A percentile compares a stretch with the other conserved stretches of the same genome.
Evolutionary conservation across 2,329 filamentous ascomycete genomes (phyloP).

Genomic region (Xylariaceae sp.): DNA sequence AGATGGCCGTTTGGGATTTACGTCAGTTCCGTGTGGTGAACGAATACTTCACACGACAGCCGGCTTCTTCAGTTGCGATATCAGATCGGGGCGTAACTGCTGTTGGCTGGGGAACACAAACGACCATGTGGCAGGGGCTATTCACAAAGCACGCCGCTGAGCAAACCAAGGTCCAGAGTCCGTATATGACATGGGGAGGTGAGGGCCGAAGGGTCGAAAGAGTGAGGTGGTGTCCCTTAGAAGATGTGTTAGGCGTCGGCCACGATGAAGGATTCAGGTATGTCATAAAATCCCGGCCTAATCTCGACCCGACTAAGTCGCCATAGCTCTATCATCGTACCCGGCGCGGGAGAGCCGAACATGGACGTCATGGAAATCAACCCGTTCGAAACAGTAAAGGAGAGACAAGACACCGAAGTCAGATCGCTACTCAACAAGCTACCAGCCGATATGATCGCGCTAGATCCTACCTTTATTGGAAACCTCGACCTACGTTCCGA

Average conservation of each 20-base stretch:
- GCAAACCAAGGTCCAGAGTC: conserved; percentile 76
- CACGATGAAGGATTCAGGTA: conserved; percentile 78
- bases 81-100: conserved; percentile 85
- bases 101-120: conserved; percentile 84
- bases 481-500: conserved; percentile 78
- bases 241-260: conserved; percentile 83
- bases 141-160: conserved; percentile 69
- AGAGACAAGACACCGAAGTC: conserved; percentile 90
- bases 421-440: conserved; percentile 89
- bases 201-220: conserved; percentile 77
- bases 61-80: conserved; percentile 78
- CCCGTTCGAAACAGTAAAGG: conserved; percentile 89
- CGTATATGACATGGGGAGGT: conserved; percentile 91
- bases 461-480: conserved; percentile 89
- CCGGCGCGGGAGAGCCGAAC: conserved; percentile 94
- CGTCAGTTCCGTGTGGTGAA: conserved; percentile 91
- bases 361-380: conserved; percentile 91
- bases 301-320: conserved; percentile 39
- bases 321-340: conserved; percentile 62
- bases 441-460: conserved; percentile 91
- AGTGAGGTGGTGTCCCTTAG: conserved; percentile 88
- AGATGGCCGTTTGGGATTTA: conserved; percentile 67
- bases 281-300: not conserved
- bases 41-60: conserved; percentile 78
- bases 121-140: conserved; percentile 85